Evolutionary conservation across 225 moss, liverwort and hornwort species (phyloP).

Genomic region (Ulota crispa): DNA sequence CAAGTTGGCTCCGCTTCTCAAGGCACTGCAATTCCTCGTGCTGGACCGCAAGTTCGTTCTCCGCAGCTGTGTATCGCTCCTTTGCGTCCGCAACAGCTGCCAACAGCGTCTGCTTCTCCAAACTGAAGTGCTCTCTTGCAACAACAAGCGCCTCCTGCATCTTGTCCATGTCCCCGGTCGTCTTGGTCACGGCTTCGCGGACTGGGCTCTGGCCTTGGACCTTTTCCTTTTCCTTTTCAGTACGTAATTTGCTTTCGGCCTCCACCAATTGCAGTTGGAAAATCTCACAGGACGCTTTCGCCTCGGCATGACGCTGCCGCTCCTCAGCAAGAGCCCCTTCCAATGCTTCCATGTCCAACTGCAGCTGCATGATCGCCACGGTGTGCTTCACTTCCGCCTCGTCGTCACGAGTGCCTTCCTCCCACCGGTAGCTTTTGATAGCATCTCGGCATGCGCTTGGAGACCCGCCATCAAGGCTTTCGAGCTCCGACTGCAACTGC

Average conservation of each 20-base stretch:
- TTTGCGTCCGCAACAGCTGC: conserved; percentile 29
- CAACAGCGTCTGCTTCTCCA: conserved; percentile 34
- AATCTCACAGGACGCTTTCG: conserved; percentile 29
- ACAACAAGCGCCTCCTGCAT: conserved; percentile 31
- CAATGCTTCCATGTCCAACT: conserved; percentile 67
- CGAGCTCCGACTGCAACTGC: conserved; percentile 60
- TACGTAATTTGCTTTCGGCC: conserved; percentile 30
- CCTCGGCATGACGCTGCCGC: conserved; percentile 36
- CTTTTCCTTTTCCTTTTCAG: conserved; percentile 36
- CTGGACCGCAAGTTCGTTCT: conserved; percentile 22
- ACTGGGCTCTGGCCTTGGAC: conserved; percentile 8
- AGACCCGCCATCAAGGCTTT: conserved; percentile 42
- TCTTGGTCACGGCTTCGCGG: conserved; percentile 21
- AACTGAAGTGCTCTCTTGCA: conserved; percentile 33
- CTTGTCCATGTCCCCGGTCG: conserved; percentile 36
- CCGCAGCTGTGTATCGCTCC: conserved; percentile 23
- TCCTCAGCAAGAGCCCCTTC: conserved; percentile 61
- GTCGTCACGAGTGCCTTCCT: conserved; percentile 52
- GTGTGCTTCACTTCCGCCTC: conserved; percentile 45
- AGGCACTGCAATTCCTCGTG: conserved; percentile 19
- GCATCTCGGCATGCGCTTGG: conserved; percentile 30
- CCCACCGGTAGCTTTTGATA: conserved; percentile 53
- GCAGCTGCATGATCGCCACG: conserved; percentile 72
- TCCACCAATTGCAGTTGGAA: conserved; percentile 46
- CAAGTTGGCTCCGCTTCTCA: conserved; percentile 24